Evolutionary conservation across 768 basidiomycete species (phyloP), one percentile per base, ranked within the genome.

Genomic region (Steccherinum ochraceum): DNA sequence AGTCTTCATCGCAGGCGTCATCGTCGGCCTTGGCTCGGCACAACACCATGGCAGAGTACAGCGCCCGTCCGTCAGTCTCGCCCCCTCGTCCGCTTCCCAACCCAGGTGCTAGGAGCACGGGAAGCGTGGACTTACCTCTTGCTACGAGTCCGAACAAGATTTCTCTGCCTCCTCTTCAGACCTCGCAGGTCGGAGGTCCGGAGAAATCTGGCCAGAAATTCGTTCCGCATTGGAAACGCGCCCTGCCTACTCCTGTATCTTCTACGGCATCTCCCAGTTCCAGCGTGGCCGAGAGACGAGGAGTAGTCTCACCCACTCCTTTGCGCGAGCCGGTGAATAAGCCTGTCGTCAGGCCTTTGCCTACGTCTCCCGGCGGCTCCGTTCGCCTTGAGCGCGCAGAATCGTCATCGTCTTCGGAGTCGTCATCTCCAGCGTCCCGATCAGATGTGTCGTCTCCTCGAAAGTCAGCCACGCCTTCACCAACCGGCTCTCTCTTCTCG

Each of bases 211-310:
- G 58, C 18, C 61, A 58, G 25, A 72, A 67, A 24, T 69, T 72
- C 48, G 64, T 71, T 10, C 75, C 77, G 2, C 57, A 70, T 12
- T 76, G 74, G 75, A 74, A 73, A 59, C 72, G 72, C 24, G 65
- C 58, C 21, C 53, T 69, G 1, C 56, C 63, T 1, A 48, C 61
- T n/a, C 62, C 59, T 13, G 57, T 55, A 12, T 57, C 52, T 2
- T 26, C 58, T 20, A 24, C 42, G 5, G 21, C 53, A 12, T 46
- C 52, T 21, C 48, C 57, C 2, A 20, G 55, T 16, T 19, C 52
- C 12, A 24, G 54, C 4, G 48, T 58, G 40, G 40, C 30, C 10
- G 21, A 43, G 16, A 7, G 41, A n/a, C 41, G n/a, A 5, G n/a
- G 60, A 62, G 20, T 65, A 67, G 5, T 61, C 61, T 13, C 58